Percentiles rank a stretch among this genome's conserved stretches.
phyloP scores from a whole-genome alignment of 2,329 filamentous ascomycete genomes.

The Daldinia sp. region DNA sequence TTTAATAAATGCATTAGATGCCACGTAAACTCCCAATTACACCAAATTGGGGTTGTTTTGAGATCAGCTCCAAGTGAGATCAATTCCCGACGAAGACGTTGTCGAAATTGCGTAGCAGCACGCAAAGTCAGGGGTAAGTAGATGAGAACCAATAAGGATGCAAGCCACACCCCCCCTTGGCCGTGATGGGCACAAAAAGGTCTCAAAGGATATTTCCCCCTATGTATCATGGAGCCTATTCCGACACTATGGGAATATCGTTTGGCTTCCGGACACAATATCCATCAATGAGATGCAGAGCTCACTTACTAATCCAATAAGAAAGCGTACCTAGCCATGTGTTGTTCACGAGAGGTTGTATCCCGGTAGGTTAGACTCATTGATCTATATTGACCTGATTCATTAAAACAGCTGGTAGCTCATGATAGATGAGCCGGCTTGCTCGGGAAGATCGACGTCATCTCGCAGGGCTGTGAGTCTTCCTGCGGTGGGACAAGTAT shows the following conservation, averaged over 20 bases:
- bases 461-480: slow-evolving; percentile 3
- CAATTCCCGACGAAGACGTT: slow-evolving; percentile 17
- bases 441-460: slow-evolving; percentile 24
- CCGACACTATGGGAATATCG: slow-evolving; percentile 6
- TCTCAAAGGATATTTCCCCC: slow-evolving; percentile 8
- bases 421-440: not conserved
- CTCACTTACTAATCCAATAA: slow-evolving; percentile 32
- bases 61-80: slow-evolving; percentile 17
- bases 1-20: slow-evolving; percentile 22
- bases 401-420: slow-evolving; percentile 17
- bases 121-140: slow-evolving; percentile 34
- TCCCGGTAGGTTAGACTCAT: slow-evolving; percentile 19
- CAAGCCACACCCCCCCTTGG: slow-evolving; percentile 28
- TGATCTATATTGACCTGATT: slow-evolving; percentile 25
- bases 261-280: slow-evolving; percentile 26
- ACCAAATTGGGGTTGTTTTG: not conserved
- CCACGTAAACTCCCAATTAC: slow-evolving; percentile 11
- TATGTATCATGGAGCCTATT: slow-evolving; percentile 7
- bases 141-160: slow-evolving; percentile 32
- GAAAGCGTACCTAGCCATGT: not conserved
- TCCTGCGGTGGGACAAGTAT: not conserved
- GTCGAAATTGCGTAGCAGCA: slow-evolving; percentile 38
- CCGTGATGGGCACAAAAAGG: slow-evolving; percentile 4
- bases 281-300: slow-evolving; percentile 25
- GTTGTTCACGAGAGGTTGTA: slow-evolving; percentile 12